Conservation (phyloP, 1,139 yeast species). For the Candida sp. region DNA sequence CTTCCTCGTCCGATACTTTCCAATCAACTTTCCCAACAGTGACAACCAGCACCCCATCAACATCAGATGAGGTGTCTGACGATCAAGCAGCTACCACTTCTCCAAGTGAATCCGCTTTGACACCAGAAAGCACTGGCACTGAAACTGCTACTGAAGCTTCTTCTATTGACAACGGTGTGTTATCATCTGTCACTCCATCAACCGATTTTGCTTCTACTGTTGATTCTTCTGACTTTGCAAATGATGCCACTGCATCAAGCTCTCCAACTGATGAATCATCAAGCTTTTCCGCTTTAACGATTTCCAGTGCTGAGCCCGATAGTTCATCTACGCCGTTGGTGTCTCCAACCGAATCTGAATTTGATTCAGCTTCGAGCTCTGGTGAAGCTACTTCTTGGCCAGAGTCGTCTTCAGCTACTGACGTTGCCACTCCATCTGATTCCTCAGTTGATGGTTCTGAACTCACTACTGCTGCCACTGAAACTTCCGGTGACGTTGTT, state of each 20-base stretch:
- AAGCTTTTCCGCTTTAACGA: not conserved
- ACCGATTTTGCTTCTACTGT: too few relatives aligned
- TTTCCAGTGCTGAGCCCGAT: not conserved
- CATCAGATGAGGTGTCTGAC: not conserved
- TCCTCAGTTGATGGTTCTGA: not conserved
- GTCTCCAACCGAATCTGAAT: not conserved
- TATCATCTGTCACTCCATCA: not conserved
- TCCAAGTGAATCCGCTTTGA: not conserved
- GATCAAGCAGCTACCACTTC: not conserved
- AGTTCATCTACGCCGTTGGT: not conserved
- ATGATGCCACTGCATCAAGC: not conserved
- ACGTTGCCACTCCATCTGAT: not conserved
- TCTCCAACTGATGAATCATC: not conserved
- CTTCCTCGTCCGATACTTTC: not conserved
- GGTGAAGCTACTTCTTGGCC: not conserved
- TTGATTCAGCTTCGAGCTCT: not conserved
- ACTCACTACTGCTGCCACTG: not conserved
- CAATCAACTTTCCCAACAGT: not conserved
- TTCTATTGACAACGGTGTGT: not conserved
- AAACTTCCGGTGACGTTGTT: not conserved
- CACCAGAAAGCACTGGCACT: not conserved
- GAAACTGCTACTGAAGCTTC: not conserved
- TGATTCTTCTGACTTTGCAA: not conserved
- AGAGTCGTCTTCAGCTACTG: not conserved
- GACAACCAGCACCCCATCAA: not conserved